Evolutionary conservation across 202 grass and related monocot genomes (phyloP), one percentile per base, ranked within the genome.

Genomic region (Schoenoplectus tabernaemontani): DNA sequence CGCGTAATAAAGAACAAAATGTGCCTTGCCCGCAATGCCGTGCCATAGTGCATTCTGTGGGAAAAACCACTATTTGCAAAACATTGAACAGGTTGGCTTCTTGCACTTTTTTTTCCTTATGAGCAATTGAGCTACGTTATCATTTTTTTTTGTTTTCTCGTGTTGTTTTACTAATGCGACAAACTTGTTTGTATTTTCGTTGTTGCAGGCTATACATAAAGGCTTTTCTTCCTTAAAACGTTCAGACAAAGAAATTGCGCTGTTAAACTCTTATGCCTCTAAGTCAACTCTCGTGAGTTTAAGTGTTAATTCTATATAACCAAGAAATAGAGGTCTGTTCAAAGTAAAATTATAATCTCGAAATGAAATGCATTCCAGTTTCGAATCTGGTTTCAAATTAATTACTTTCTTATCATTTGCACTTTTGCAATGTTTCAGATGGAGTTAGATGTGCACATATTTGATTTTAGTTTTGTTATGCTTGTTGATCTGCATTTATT

Each of bases 61-160:
- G 95, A 80, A 94, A 86, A 98, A 98, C 75, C 95, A 98, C 81
- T 98, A 92, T 76, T 77, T 95, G 41, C 95, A 83, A 83, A 98
- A 98, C 88, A 86, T 98, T 83, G 95, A 98, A 90, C 86, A 90
- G 88, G 95, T 86, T 82, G 41, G 33, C 34, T 81, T 67, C 43
- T n/a, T n/a, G n/a, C 30, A 84, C 77, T 66, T 82, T 80, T 66
- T 32, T 26, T 46, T 4, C 51, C 10, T 69, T 69, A 69, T 12
- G 10, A 44, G 65, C 38, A 7, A 32, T 33, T 74, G 24, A 7
- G 11, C 80, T 34, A 50, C 48, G 33, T 76, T 71, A 83, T 43
- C 34, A 81, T n/a, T n/a, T 37, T 33, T 84, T 44, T 57, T 77
- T 42, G 26, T 68, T 83, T 43, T 78, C 1, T 58, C 43, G 39